Evolutionary conservation across 495 filamentous ascomycete species (phyloP), one percentile per base, ranked within the genome.

Genomic region (Penicillium pancosmium): DNA sequence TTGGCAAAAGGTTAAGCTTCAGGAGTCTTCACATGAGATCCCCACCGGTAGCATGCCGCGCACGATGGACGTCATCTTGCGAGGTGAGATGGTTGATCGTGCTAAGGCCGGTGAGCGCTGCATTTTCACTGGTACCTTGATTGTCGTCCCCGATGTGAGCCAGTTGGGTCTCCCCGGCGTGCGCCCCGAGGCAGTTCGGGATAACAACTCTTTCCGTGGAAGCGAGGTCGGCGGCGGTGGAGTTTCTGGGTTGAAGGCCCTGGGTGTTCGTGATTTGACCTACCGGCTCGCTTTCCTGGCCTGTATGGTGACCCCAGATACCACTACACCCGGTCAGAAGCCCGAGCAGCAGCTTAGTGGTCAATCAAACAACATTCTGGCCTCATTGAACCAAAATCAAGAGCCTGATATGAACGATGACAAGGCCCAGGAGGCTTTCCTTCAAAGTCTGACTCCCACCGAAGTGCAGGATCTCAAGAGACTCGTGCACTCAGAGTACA

Each of bases 31-130:
- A 52, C 93, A 92, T 16, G 94, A 99, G 72, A 99, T 99, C 49
- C 94, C 94, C 0, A 99, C 94, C 2, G 94, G 94, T 41, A 97
- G 92, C 74, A 99, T 99, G 94, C 94, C 94, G 4, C 85, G 94
- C 43, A 99, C 94, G 5, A 92, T 99, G 86, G 94, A 99, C 65
- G 86, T 99, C 21, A 97, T 99, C 63, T 77, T 99, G n/a, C 86
- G 95, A 58, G 95, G 95, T 57, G 94, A 99, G 74, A 96, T 98
- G 77, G 94, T 99, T 3, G 94, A 98, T 65, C 86, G 94, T 35
- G 91, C 92, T 19, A 98, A 97, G 75, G 95, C 94, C 25, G 94
- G 94, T 59, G 95, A 99, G 75, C 96, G 95, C 66, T 98, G 93
- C 64, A 90, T 98, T 62, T 99, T 99, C 69, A 98, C 94, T 0